These are phyloP conservation scores for Ophiognomonia clavigignenti-juglandacearum DNA, from an alignment of 2,329 filamentous ascomycete species.

Conservation along the genomic window DNA sequence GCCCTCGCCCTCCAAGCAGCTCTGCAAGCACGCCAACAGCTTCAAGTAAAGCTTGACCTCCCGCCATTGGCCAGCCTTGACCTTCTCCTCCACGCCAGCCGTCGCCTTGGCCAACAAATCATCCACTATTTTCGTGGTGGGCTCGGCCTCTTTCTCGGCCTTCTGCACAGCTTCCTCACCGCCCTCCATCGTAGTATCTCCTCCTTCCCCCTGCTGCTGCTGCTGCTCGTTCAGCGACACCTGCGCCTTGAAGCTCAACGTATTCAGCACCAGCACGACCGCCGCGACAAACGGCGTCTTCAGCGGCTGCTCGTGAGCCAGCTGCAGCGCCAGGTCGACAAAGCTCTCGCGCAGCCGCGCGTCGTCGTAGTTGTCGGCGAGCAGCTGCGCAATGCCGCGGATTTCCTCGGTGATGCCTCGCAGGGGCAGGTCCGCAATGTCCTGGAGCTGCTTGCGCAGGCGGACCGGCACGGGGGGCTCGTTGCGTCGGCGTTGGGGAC, in stretches of 20 bases:
- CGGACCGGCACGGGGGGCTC: slow-evolving; percentile 65
- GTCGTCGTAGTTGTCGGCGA: slow-evolving; percentile 83
- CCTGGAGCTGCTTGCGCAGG: slow-evolving; percentile 72
- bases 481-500: slow-evolving; percentile 63
- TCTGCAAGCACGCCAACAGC: slow-evolving; percentile 82
- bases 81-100: slow-evolving; percentile 58
- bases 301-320: slow-evolving; percentile 86
- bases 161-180: slow-evolving; percentile 1
- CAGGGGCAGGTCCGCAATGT: slow-evolving; percentile 76
- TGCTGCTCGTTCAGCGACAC: slow-evolving; percentile 35
- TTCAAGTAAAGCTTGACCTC: slow-evolving; percentile 87
- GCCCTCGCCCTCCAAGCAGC: slow-evolving; percentile 75
- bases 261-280: slow-evolving; percentile 75
- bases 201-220: slow-evolving; percentile 6
- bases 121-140: slow-evolving; percentile 54
- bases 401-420: slow-evolving; percentile 77
- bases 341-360: slow-evolving; percentile 71
- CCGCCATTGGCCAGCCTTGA: slow-evolving; percentile 76
- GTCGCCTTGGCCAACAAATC: slow-evolving; percentile 64
- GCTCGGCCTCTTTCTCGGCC: slow-evolving; percentile 4
- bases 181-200: slow-evolving; percentile 12
- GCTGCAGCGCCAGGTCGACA: slow-evolving; percentile 66
- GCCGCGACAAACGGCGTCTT: slow-evolving; percentile 95
- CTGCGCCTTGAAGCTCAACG: slow-evolving; percentile 38
- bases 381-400: slow-evolving; percentile 65